Conservation (phyloP, 306 rosid species). For the Calophaca sinica region DNA sequence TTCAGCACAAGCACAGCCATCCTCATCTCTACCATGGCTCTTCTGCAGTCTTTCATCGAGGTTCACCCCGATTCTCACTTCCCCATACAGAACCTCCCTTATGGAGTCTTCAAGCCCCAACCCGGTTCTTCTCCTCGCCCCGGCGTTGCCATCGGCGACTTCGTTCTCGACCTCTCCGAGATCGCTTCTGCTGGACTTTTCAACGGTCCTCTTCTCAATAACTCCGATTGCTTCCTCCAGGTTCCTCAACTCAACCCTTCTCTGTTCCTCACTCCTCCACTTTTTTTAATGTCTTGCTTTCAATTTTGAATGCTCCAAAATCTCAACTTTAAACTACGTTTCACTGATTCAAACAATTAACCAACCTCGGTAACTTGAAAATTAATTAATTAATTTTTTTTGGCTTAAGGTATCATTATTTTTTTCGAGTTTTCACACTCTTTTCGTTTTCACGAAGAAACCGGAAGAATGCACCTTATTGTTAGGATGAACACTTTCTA, state of each 20-base stretch:
- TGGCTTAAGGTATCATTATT: constrained; percentile 25
- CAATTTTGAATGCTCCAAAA: not conserved
- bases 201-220: constrained; percentile 77
- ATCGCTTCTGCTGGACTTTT: constrained; percentile 80
- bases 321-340: not conserved
- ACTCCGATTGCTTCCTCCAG: constrained; percentile 83
- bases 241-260: constrained; percentile 40
- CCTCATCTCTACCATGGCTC: constrained; percentile 45
- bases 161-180: constrained; percentile 79
- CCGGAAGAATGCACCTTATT: constrained; percentile 13
- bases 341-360: not conserved
- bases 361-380: not conserved
- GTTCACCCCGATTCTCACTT: constrained; percentile 84
- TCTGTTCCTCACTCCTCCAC: not conserved
- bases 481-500: not conserved
- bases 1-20: not conserved
- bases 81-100: constrained; percentile 89
- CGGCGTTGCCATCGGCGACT: constrained; percentile 88
- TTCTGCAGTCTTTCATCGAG: constrained; percentile 67
- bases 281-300: not conserved
- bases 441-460: constrained; percentile 31
- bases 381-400: not conserved
- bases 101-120: constrained; percentile 76
- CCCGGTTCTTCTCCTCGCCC: constrained; percentile 68
- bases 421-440: constrained; percentile 7